Conservation (phyloP, 208 protist genomes). For the Herpetomonas samuelpessoai region DNA sequence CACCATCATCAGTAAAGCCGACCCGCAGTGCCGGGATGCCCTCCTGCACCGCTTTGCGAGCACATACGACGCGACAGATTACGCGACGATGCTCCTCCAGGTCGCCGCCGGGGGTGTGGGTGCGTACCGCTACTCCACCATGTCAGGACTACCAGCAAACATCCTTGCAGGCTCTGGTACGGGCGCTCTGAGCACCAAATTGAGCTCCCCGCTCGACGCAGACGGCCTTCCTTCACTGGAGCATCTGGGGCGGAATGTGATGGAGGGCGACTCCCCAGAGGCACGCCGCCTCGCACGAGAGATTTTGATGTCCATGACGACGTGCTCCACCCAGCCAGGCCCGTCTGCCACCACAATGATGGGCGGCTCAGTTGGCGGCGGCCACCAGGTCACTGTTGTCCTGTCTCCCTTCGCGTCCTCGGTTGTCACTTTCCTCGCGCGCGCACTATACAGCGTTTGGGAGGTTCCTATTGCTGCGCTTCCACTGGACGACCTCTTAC, state of each 20-base stretch:
- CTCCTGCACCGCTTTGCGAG: slow-evolving; percentile 77
- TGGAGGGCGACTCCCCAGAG: slow-evolving; percentile 37
- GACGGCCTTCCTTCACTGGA: slow-evolving; percentile 45
- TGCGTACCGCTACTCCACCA: background rate
- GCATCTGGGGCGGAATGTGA: slow-evolving; percentile 45
- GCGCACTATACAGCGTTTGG: slow-evolving; percentile 73
- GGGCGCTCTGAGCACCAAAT: slow-evolving; percentile 7
- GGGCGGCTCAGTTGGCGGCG: background rate
- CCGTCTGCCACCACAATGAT: slow-evolving; percentile 17
- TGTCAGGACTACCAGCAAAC: background rate
- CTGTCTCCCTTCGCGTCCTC: slow-evolving; percentile 69
- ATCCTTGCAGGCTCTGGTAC: slow-evolving; percentile 1
- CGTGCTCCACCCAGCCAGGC: slow-evolving; percentile 43
- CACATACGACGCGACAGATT: slow-evolving; percentile 64
- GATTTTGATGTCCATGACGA: slow-evolving; percentile 51
- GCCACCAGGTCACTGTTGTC: slow-evolving; percentile 47
- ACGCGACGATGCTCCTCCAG: slow-evolving; percentile 88
- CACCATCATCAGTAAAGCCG: slow-evolving; percentile 60
- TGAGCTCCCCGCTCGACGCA: slow-evolving; percentile 8
- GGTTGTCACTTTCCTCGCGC: slow-evolving; percentile 56
- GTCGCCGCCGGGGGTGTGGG: slow-evolving; percentile 48
- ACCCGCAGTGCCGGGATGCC: slow-evolving; percentile 38
- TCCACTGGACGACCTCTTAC: slow-evolving; percentile 17
- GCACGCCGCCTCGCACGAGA: slow-evolving; percentile 59
- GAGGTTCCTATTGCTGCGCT: slow-evolving; percentile 40